These are phyloP conservation scores for Solanum corneliomulleri DNA, from an alignment of 257 asterid species.

Conservation along the genomic window DNA sequence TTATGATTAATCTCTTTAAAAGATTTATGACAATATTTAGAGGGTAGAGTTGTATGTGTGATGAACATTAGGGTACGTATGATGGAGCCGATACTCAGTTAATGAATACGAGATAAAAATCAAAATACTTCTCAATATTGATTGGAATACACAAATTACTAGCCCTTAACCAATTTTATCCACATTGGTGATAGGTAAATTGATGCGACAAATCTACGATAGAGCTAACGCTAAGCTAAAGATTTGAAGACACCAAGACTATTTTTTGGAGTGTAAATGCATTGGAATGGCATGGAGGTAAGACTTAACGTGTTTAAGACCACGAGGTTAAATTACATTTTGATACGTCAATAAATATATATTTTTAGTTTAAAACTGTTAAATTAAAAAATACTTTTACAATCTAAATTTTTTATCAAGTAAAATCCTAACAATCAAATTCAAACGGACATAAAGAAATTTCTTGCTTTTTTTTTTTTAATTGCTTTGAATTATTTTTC, in stretches of 20 bases:
- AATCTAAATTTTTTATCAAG: neutral
- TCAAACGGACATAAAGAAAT: fast-evolving
- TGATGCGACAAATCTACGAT: neutral
- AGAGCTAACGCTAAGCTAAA: neutral
- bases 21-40: neutral
- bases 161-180: neutral
- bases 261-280: neutral
- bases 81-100: neutral
- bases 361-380: too few relatives aligned
- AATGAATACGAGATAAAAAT: neutral
- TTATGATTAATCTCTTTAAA: neutral
- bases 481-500: neutral
- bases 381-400: too few relatives aligned
- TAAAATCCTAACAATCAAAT: neutral
- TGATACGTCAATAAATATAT: too few relatives aligned
- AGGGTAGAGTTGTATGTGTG: neutral
- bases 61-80: neutral
- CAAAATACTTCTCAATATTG: neutral
- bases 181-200: neutral
- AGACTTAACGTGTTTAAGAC: neutral
- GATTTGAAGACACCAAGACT: neutral
- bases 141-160: neutral
- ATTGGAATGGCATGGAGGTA: neutral
- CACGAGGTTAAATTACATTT: neutral
- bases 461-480: neutral